Percentiles rank a stretch among this genome's conserved stretches.
These are phyloP conservation scores for Hymenoscyphus albidus DNA, from an alignment of 2,329 filamentous ascomycete species.

Conservation along the genomic window DNA sequence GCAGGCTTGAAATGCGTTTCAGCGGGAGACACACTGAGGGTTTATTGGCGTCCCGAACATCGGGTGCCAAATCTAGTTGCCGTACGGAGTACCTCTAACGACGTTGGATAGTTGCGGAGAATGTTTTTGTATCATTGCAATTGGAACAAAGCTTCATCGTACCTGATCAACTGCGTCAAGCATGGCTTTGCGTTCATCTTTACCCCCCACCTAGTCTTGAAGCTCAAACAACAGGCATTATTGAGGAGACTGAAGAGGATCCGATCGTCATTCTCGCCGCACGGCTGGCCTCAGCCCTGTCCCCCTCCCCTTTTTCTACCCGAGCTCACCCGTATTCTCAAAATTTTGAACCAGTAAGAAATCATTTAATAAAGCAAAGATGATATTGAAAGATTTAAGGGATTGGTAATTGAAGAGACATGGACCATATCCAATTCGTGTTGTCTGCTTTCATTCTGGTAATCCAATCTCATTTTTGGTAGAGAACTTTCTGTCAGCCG, in stretches of 20 bases:
- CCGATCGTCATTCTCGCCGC: neutral
- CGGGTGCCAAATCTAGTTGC: neutral
- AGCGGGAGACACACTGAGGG: neutral
- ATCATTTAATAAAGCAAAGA: neutral
- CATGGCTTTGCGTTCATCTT: neutral
- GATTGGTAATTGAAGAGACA: neutral
- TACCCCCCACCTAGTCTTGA: neutral
- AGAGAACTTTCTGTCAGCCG: neutral
- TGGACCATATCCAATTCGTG: neutral
- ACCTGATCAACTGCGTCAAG: neutral
- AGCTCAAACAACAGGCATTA: constrained; percentile 1
- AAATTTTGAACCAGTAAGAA: neutral
- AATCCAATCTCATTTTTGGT: neutral
- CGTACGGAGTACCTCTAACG: neutral
- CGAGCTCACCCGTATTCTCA: neutral
- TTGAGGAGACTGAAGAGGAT: neutral
- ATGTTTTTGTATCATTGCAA: neutral
- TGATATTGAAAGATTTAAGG: neutral
- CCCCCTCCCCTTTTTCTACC: neutral
- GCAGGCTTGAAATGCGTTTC: neutral
- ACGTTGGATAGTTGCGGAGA: neutral
- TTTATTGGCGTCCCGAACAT: neutral
- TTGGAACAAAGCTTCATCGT: neutral
- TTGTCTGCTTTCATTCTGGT: neutral
- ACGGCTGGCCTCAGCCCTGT: neutral